Conservation (phyloP, 805 yeast species). For the Lachancea thermotolerans region DNA sequence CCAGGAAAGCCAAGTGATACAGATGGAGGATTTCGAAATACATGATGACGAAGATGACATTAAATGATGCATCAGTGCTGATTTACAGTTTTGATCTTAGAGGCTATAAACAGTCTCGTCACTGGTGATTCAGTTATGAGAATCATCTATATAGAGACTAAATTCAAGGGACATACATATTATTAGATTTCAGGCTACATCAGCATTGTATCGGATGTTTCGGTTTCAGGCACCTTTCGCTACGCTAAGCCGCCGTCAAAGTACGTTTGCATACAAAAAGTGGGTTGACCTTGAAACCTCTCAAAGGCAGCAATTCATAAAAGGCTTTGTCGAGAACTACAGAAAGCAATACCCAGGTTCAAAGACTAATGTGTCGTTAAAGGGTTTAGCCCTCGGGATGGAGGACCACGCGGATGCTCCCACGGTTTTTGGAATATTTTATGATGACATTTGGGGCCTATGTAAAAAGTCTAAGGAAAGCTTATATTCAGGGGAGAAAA, state of each 20-base stretch:
- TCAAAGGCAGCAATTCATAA: slow-evolving; percentile 24
- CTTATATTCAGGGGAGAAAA: slow-evolving; percentile 4
- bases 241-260: neutral
- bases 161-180: too few relatives aligned
- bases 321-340: slow-evolving; percentile 22
- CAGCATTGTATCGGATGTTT: neutral
- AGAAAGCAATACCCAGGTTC: slow-evolving; percentile 26
- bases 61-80: neutral
- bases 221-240: neutral
- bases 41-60: slow-evolving; percentile 2
- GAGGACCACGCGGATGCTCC: slow-evolving; percentile 25
- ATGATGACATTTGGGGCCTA: slow-evolving; percentile 25
- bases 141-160: too few relatives aligned
- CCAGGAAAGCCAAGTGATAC: slow-evolving; percentile 4
- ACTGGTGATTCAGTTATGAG: too few relatives aligned
- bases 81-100: too few relatives aligned
- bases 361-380: slow-evolving; percentile 25
- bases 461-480: slow-evolving; percentile 7
- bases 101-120: too few relatives aligned
- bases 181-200: too few relatives aligned
- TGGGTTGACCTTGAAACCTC: slow-evolving; percentile 22
- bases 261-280: slow-evolving; percentile 12
- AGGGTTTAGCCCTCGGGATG: slow-evolving; percentile 19
- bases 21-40: slow-evolving; percentile 6
- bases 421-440: slow-evolving; percentile 28